Base-by-base conservation (phyloP, 2,329 filamentous ascomycete genomes). In the Aspergillus fijiensis region DNA sequence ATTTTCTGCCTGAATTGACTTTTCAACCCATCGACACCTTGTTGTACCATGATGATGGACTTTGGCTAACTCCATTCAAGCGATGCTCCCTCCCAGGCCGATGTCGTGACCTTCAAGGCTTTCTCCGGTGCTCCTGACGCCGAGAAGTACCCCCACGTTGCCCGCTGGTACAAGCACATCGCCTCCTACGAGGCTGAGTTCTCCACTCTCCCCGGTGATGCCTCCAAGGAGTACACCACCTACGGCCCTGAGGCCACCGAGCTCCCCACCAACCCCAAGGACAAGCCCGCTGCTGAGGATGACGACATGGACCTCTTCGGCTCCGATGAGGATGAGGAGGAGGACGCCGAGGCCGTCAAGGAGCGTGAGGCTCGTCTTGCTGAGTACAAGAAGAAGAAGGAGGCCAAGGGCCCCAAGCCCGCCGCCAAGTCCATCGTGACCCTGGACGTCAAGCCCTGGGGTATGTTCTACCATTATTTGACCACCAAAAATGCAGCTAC, bases 111-210 rank as follows among this genome's bases (percentile, higher is more conserved):
- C 82, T 98, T 90, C 90, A 96, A 98, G 87, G 90, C 90, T 74
- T 80, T 97, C 78, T 88, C 84, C 75, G 81, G 84, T 70, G 80
- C 87, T 62, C 95, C 95, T 72, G 87, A 89, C 70, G 86, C 89
- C 73, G 84, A 85, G 79, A 96, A 96, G 85, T 96, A 90, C 88
- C 92, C 94, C 74, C 85, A 96, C 83, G 92, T 90, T 75, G 92
- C 91, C 76, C 90, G 95, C 80, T 99, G 95, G 95, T 97, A 96
- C 88, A 96, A 96, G 87, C 94, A 99, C 87, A 91, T 97, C 77
- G 87, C 90, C 79, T 90, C 90, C 72, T 96, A 91, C 84, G 89
- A 96, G 85, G 85, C 89, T 70, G 94, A 98, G 81, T 98, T 98
- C 84, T 84, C 89, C 73, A 90, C 88, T 67, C 90, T 99, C 55